Conservation (phyloP, 768 basidiomycete genomes). For the Rhodocollybia butyracea region DNA sequence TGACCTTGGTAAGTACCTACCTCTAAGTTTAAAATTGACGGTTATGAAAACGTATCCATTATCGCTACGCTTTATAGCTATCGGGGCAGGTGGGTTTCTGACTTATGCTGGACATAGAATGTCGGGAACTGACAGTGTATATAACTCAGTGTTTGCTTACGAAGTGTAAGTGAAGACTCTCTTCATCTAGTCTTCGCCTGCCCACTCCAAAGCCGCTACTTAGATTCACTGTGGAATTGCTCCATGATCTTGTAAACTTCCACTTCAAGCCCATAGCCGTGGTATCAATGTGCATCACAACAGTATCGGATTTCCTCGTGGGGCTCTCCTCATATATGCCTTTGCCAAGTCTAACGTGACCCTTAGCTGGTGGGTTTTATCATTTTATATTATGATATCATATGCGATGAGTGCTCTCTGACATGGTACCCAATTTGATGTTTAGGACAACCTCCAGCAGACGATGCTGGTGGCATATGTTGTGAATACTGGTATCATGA, state of each 20-base stretch:
- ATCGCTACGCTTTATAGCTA: background rate
- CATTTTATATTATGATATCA: no score
- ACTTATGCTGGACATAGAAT: background rate
- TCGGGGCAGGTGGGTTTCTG: background rate
- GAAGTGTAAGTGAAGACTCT: conserved; percentile 3
- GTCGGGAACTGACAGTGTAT: background rate
- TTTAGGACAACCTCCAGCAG: conserved; percentile 1
- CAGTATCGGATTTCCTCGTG: conserved; percentile 1
- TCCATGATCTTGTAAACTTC: background rate
- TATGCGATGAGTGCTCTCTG: background rate
- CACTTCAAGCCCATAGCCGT: background rate
- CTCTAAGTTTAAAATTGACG: background rate
- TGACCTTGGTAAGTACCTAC: background rate
- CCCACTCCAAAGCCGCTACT: background rate
- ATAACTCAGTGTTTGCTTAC: background rate
- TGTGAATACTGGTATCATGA: conserved; percentile 4
- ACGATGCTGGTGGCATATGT: conserved; percentile 1
- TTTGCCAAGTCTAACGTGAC: conserved; percentile 1
- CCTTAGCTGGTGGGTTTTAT: background rate
- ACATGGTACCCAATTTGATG: background rate
- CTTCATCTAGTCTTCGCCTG: background rate
- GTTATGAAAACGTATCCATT: no score
- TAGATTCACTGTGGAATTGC: background rate
- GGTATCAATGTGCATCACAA: background rate
- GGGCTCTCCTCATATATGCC: background rate